These are phyloP conservation scores for Cordyceps pruinosa DNA, from an alignment of 2,329 filamentous ascomycete genomes.

Conservation along the genomic window DNA sequence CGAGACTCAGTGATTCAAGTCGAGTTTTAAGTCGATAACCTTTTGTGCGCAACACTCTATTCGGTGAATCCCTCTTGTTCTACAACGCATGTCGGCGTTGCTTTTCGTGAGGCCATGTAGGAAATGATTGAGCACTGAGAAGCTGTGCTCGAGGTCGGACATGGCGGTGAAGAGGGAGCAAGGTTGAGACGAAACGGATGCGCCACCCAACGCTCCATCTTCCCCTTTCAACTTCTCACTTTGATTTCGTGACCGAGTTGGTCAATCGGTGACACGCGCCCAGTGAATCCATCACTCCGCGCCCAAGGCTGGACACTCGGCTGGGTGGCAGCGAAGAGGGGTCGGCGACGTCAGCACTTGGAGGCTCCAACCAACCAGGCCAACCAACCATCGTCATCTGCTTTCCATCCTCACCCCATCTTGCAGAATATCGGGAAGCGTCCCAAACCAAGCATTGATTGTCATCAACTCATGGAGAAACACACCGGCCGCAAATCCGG, in stretches of 20 bases:
- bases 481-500: neutral
- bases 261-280: neutral
- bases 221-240: too few species aligned
- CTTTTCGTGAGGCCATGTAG: neutral
- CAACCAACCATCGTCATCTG: neutral
- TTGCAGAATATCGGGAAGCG: neutral
- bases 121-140: neutral
- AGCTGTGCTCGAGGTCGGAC: neutral
- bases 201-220: neutral
- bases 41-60: neutral
- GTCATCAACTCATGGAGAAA: neutral
- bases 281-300: neutral
- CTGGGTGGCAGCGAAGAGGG: slow-evolving; percentile 3
- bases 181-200: too few species aligned
- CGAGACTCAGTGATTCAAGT: neutral
- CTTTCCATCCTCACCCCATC: neutral
- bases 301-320: neutral
- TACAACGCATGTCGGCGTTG: neutral
- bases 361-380: neutral
- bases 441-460: neutral
- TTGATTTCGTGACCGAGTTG: neutral
- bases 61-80: neutral
- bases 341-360: slow-evolving; percentile 1
- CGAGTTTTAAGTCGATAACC: neutral
- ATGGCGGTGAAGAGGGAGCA: neutral